Conservation (phyloP, 345 rosid genomes). For the Ceriops decandra region DNA sequence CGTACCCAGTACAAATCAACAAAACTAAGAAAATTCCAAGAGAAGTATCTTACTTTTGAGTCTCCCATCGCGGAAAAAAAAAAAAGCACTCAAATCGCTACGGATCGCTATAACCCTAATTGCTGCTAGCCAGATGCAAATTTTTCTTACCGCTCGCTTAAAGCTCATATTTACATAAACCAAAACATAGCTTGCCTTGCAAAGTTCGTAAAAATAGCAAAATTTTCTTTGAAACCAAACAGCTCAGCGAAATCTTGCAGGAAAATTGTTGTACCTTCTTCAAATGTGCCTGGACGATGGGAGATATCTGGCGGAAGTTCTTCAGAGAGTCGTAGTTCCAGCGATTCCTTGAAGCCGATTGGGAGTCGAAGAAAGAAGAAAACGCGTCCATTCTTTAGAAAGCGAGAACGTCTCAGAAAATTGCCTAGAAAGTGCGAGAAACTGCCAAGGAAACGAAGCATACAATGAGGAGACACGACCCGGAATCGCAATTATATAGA, state of each 20-base stretch:
- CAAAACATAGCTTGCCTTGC: too few species aligned
- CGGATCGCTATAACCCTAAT: too few species aligned
- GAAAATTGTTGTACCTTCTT: slow-evolving; percentile 50
- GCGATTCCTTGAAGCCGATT: slow-evolving; percentile 36
- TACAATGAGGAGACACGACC: background rate
- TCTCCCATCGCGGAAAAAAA: too few species aligned
- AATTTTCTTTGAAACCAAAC: background rate
- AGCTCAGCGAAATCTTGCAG: background rate
- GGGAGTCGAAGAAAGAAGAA: slow-evolving; percentile 71
- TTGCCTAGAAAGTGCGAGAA: background rate
- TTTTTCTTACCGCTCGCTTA: too few species aligned
- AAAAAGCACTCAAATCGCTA: too few species aligned
- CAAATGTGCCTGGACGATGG: slow-evolving; percentile 75
- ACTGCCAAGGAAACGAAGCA: background rate
- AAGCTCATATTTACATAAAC: too few species aligned
- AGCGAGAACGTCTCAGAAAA: background rate
- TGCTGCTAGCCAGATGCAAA: too few species aligned
- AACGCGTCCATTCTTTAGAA: slow-evolving; percentile 60
- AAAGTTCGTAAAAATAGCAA: too few species aligned
- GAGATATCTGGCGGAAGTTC: slow-evolving; percentile 79
- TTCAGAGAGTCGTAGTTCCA: slow-evolving; percentile 74
- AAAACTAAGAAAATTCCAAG: too few species aligned
- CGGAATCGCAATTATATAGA: too few species aligned
- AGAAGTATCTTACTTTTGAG: too few species aligned
- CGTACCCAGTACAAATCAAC: too few species aligned